Conservation (phyloP, 352 stramenopile species). For the Globisporangium carolinianum region DNA sequence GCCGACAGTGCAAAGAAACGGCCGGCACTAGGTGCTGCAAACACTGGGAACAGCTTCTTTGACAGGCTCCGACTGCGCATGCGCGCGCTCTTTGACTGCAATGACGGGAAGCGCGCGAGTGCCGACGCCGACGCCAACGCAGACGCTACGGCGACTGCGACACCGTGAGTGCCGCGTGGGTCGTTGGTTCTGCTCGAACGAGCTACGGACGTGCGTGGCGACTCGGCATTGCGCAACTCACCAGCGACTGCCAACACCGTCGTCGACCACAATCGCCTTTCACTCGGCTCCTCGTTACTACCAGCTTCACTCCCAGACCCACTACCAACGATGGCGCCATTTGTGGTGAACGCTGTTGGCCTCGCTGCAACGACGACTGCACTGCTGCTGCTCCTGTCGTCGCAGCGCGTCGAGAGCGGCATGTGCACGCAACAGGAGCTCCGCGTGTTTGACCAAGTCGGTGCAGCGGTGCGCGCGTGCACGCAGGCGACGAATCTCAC, state of each 20-base stretch:
- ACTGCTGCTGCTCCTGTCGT: constrained; percentile 11
- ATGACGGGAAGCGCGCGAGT: constrained; percentile 3
- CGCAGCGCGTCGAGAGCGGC: constrained; percentile 2
- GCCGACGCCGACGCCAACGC: not conserved
- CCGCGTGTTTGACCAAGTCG: constrained; percentile 38
- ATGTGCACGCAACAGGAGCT: constrained; percentile 32
- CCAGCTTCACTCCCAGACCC: not conserved
- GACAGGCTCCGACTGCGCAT: constrained; percentile 36
- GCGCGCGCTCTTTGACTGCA: constrained; percentile 19
- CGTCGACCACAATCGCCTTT: not conserved
- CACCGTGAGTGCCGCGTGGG: not conserved
- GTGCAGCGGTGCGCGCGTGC: constrained; percentile 30
- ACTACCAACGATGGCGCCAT: not conserved
- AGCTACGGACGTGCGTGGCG: too few relatives aligned
- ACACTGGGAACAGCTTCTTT: constrained; percentile 19
- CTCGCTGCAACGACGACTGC: not conserved
- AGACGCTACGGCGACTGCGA: too few relatives aligned
- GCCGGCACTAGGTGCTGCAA: constrained; percentile 1
- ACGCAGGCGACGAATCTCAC: constrained; percentile 25
- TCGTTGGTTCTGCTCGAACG: too few relatives aligned
- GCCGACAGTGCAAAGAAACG: constrained; percentile 12
- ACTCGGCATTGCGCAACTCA: not conserved
- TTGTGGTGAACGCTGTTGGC: not conserved
- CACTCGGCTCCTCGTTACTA: not conserved
- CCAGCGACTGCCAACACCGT: not conserved